These are phyloP conservation scores for Arthrinium puccinioides DNA, from an alignment of 2,329 filamentous ascomycete species.

Conservation along the genomic window DNA sequence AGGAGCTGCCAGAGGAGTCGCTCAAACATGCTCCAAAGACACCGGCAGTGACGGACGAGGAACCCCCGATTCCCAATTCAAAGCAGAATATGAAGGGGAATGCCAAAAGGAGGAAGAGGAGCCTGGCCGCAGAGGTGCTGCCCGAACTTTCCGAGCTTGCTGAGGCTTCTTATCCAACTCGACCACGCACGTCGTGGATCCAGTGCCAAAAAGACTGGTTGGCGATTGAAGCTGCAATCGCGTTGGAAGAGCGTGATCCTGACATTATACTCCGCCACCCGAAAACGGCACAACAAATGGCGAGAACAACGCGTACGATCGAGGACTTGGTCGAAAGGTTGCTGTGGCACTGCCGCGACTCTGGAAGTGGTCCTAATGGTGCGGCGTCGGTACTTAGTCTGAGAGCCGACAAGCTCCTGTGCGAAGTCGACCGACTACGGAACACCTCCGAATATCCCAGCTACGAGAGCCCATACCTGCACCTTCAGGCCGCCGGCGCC, in stretches of 20 bases:
- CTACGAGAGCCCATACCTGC: conserved; percentile 12
- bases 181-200: conserved; percentile 11
- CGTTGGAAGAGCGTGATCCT: conserved; percentile 14
- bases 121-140: too few species aligned
- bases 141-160: too few species aligned
- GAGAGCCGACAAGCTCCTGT: conserved; percentile 1
- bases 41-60: not conserved
- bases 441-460: conserved; percentile 12
- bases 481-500: conserved; percentile 6
- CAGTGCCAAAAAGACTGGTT: conserved; percentile 18
- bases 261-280: conserved; percentile 13
- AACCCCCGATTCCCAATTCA: too few species aligned
- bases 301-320: conserved; percentile 2
- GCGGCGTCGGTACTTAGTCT: conserved; percentile 4
- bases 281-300: conserved; percentile 5
- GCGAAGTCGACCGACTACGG: conserved; percentile 12
- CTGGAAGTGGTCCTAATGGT: not conserved
- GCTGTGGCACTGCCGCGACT: conserved; percentile 1
- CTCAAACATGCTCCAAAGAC: not conserved
- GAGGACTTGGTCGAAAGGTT: conserved; percentile 5
- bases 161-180: too few species aligned
- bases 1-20: too few species aligned
- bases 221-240: conserved; percentile 17
- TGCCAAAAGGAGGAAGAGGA: too few species aligned
- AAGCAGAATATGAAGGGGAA: too few species aligned